Percentiles rank a stretch among this genome's conserved stretches.
Conservation (phyloP, 345 rosid genomes). For the Conringia planisiliqua region DNA sequence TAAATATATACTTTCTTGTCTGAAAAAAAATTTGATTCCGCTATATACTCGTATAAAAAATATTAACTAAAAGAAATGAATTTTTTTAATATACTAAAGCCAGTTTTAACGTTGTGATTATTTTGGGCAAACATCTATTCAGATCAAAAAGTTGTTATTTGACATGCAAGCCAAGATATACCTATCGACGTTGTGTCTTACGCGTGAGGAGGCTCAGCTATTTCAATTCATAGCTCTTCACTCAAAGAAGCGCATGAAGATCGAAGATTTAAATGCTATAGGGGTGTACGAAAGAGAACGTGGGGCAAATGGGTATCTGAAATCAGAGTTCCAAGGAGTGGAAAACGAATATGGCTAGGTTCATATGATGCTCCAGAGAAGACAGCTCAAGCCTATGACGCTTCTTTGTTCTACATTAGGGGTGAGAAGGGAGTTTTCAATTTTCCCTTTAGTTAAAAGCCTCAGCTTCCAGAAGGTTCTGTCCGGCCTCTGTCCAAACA, state of each 20-base stretch:
- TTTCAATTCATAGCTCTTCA: constrained; percentile 23
- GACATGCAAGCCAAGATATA: no score
- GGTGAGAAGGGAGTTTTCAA: constrained; percentile 41
- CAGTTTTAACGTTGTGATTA: not conserved
- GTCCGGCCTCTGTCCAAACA: constrained; percentile 31
- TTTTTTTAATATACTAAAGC: not conserved
- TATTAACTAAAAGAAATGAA: no score
- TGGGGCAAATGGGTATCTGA: constrained; percentile 51
- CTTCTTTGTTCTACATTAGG: constrained; percentile 41
- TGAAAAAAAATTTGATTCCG: not conserved
- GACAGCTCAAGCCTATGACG: constrained; percentile 54
- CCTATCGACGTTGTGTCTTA: no score
- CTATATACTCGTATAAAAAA: not conserved
- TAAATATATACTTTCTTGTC: not conserved
- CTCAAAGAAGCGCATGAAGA: constrained; percentile 21
- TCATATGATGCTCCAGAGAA: constrained; percentile 45
- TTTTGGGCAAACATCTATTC: no score
- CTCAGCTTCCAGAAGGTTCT: constrained; percentile 36
- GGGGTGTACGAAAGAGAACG: constrained; percentile 42
- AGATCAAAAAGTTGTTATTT: no score
- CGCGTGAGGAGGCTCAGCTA: no score
- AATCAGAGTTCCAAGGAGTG: constrained; percentile 44
- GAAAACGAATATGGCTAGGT: constrained; percentile 48
- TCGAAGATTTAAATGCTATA: constrained; percentile 28
- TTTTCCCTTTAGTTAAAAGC: constrained; percentile 38